Conservation (phyloP, 192 early-diverging fungal species). For the Coemansia erecta region DNA sequence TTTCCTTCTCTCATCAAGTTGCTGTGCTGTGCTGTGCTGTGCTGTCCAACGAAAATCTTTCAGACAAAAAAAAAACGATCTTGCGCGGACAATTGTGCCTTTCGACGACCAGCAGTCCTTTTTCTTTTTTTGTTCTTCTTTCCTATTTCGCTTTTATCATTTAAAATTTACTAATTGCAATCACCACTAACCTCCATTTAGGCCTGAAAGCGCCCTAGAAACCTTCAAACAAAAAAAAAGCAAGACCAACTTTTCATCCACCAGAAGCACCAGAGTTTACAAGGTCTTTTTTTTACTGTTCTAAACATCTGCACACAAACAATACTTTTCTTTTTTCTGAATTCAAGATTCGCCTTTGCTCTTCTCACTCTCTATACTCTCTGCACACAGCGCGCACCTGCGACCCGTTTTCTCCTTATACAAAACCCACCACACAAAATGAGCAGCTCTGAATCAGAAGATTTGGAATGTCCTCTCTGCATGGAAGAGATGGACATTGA, state of each 20-base stretch:
- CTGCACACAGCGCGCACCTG: neutral
- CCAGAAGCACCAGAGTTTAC: too few species aligned
- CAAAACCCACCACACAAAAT: conserved; percentile 15
- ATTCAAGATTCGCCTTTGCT: too few species aligned
- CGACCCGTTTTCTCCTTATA: neutral
- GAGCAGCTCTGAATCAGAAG: conserved; percentile 73
- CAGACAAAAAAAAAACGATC: neutral
- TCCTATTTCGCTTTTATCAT: neutral
- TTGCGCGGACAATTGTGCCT: neutral
- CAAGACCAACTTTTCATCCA: too few species aligned
- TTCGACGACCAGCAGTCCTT: neutral
- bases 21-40: too few species aligned
- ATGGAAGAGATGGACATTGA: conserved; percentile 98
- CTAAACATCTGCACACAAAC: too few species aligned
- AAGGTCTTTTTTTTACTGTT: too few species aligned
- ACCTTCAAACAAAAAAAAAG: too few species aligned
- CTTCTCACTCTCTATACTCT: neutral
- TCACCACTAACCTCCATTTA: neutral
- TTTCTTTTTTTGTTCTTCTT: too few species aligned
- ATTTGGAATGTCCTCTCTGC: conserved; percentile 96
- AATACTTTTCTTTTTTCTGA: too few species aligned
- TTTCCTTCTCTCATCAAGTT: too few species aligned
- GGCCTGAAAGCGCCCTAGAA: too few species aligned
- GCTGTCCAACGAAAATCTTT: too few species aligned
- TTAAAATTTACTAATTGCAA: neutral